Conservation (phyloP, 768 basidiomycete species). For the Macrolepiota albuminosa region DNA sequence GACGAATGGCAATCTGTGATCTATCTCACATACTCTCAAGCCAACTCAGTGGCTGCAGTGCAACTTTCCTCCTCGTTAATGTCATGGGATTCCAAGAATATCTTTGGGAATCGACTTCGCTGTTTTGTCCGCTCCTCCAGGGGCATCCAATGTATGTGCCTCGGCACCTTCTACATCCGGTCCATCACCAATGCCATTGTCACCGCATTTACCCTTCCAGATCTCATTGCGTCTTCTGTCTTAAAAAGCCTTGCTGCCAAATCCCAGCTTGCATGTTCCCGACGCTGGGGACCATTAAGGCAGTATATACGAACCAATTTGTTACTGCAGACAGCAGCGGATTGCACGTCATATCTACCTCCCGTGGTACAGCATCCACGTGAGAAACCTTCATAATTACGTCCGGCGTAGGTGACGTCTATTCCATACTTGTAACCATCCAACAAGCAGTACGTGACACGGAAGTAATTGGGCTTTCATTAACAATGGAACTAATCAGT, state of each 20-base stretch:
- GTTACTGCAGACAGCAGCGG: constrained; percentile 29
- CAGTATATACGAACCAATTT: constrained; percentile 19
- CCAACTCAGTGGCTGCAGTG: constrained; percentile 22
- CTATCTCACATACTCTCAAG: constrained; percentile 5
- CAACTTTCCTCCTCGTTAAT: constrained; percentile 25
- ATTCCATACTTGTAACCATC: constrained; percentile 26
- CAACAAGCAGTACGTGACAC: constrained; percentile 23
- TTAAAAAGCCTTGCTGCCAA: constrained; percentile 16
- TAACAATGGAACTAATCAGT: constrained; percentile 21
- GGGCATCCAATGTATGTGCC: constrained; percentile 24
- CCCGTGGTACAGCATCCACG: constrained; percentile 20
- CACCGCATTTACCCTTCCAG: constrained; percentile 17
- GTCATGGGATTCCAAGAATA: constrained; percentile 28
- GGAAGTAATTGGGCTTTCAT: constrained; percentile 21
- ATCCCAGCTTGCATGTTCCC: constrained; percentile 23
- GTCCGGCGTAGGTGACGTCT: constrained; percentile 21
- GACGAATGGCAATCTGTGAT: not conserved
- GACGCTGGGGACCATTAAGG: constrained; percentile 25
- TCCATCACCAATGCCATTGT: constrained; percentile 20
- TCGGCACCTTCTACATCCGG: constrained; percentile 25
- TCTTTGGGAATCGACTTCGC: constrained; percentile 26
- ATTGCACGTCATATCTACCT: constrained; percentile 21
- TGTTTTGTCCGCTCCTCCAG: constrained; percentile 27
- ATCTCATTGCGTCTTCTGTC: constrained; percentile 21
- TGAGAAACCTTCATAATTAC: constrained; percentile 28